Evolutionary conservation across 192 early-diverging fungal species (phyloP), one percentile per base, ranked within the genome.

Genomic region (Gryganskiella cystojenkinii): DNA sequence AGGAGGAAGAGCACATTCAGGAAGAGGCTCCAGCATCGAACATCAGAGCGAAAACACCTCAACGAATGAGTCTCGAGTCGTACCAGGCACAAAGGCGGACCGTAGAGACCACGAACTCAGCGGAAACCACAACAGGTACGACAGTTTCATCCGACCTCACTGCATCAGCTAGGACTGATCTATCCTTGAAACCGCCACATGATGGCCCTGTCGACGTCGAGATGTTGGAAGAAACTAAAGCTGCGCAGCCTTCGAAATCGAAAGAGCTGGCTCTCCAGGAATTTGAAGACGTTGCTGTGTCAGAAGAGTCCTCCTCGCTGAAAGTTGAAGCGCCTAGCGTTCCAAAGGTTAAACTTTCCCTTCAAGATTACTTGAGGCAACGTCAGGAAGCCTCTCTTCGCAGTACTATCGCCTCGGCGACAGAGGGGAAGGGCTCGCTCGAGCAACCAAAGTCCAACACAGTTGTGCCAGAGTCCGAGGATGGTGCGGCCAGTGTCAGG

Each of bases 321-420:
- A 76, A 62, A 42, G 5, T 43, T 22, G 65, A 68, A 13, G 27
- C 28, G 15, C 43, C 37, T 19, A 13, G 44, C 9, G 46, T 76
- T 33, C 66, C 61, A 19, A 78, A 78, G 34, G 74, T 78, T 40
- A 78, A 78, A 40, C 50, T 78, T 1, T 78, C 74, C 0, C 61
- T 78, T 24, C 74, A 78, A 25, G 74, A 78, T 55, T 78, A 78
- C 20, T 66, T 69, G 33, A 68, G 68, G 56, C 52, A 78, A 33
- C 65, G 74, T 14, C 53, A 64, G 15, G 74, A 58, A 9, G 74
- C 61, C 2, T 78, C 74, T 1, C 74, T 59, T 28, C 65, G 74
- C 11, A 56, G 0, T 11, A 22, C 22, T 19, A 20, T 9, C 37
- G 3, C 22, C 22, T 34, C 37, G n/a, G n/a, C n/a, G n/a, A n/a